phyloP scores from a whole-genome alignment of 108 stramenopile genomes.

The Cyclotella atomus region DNA sequence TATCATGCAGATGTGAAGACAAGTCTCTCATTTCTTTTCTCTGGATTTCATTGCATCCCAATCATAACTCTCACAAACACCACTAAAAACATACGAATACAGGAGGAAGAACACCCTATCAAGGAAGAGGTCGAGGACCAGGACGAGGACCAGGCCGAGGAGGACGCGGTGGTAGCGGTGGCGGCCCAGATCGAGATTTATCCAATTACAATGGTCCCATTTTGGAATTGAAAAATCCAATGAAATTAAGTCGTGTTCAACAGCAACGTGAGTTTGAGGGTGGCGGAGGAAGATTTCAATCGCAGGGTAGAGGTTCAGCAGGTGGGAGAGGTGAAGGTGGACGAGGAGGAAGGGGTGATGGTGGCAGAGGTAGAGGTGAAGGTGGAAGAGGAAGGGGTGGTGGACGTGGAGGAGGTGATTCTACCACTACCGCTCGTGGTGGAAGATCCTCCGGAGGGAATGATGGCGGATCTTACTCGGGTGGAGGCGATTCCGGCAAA shows the following conservation, averaged over 20 bases:
- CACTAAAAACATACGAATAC: background rate
- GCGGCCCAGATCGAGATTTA: background rate
- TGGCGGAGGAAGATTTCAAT: background rate
- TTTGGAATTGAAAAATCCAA: constrained; percentile 76
- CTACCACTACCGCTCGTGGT: constrained; percentile 18
- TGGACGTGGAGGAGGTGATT: background rate
- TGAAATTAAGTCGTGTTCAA: constrained; percentile 64
- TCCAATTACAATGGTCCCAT: constrained; percentile 39
- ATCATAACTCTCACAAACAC: background rate
- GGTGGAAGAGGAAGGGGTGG: constrained; percentile 11
- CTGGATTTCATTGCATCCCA: too few species aligned
- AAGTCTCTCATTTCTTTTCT: too few species aligned
- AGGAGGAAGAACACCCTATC: too few species aligned
- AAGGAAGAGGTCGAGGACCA: constrained; percentile 9
- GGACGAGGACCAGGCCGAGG: background rate
- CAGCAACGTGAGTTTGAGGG: constrained; percentile 16
- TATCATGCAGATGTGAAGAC: too few species aligned
- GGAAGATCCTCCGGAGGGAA: constrained; percentile 3
- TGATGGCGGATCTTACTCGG: background rate
- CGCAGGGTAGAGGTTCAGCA: too few species aligned
- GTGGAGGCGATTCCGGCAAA: constrained; percentile 36
- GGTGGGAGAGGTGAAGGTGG: constrained; percentile 22
- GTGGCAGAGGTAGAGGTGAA: constrained; percentile 22
- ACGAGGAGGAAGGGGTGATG: constrained; percentile 23
- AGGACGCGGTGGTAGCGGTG: background rate